phyloP scores from a whole-genome alignment of 345 rosid species.

The Salix dunnii region DNA sequence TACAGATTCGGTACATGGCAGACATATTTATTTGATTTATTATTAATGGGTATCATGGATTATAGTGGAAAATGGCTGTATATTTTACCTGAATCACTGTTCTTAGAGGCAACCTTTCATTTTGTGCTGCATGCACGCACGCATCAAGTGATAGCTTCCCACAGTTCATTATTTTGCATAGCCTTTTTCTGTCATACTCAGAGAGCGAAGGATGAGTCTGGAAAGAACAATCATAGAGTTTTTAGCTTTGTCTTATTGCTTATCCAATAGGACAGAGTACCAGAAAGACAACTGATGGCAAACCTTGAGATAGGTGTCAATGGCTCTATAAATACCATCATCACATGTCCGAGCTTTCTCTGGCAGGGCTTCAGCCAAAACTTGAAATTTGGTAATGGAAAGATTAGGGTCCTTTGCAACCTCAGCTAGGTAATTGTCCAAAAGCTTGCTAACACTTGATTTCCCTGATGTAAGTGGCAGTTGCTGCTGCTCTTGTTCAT shows the following conservation, averaged over 20 bases:
- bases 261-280: not conserved
- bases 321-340: slow-evolving; percentile 89
- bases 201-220: slow-evolving; percentile 74
- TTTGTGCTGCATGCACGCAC: slow-evolving; percentile 88
- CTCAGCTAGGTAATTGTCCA: slow-evolving; percentile 74
- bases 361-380: slow-evolving; percentile 72
- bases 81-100: slow-evolving; percentile 70
- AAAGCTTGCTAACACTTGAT: slow-evolving; percentile 58
- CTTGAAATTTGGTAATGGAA: slow-evolving; percentile 70
- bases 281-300: slow-evolving; percentile 5
- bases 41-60: not conserved
- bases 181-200: slow-evolving; percentile 65
- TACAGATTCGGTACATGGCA: not conserved
- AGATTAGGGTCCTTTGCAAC: slow-evolving; percentile 77
- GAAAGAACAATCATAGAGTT: slow-evolving; percentile 13
- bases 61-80: not conserved
- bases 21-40: not conserved
- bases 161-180: slow-evolving; percentile 73
- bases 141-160: slow-evolving; percentile 84
- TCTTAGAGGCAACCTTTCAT: slow-evolving; percentile 82
- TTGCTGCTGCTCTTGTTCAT: slow-evolving; percentile 69
- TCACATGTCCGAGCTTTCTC: slow-evolving; percentile 61
- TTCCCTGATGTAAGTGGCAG: slow-evolving; percentile 37
- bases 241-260: not conserved
- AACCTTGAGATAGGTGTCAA: slow-evolving; percentile 89